These are phyloP conservation scores for Botrytis squamosa DNA, from an alignment of 2,329 filamentous ascomycete species.

Conservation along the genomic window DNA sequence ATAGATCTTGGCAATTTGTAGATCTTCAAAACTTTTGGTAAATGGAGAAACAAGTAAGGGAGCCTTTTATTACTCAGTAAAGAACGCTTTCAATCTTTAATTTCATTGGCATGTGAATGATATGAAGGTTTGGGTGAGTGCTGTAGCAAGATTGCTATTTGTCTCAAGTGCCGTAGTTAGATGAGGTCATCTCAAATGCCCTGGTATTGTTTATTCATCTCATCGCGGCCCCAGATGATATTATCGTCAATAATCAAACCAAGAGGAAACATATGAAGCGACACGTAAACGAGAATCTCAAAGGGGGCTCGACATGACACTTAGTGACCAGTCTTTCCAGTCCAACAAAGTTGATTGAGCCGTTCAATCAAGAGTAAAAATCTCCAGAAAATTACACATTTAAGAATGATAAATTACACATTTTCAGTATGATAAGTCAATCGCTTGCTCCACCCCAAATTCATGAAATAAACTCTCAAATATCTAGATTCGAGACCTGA, in stretches of 20 bases:
- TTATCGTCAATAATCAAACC: neutral
- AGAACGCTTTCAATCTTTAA: neutral
- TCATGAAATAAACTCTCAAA: neutral
- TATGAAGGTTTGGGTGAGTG: neutral
- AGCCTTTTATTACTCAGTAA: neutral
- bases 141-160: neutral
- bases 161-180: neutral
- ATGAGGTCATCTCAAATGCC: neutral
- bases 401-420: neutral
- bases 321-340: neutral
- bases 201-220: neutral
- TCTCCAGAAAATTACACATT: neutral
- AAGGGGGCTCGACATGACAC: neutral
- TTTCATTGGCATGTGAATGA: neutral
- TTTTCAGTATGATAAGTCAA: neutral
- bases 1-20: neutral
- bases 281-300: neutral
- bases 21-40: neutral
- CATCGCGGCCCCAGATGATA: neutral
- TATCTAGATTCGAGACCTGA: neutral
- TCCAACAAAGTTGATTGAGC: neutral
- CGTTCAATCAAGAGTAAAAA: neutral
- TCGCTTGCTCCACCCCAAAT: neutral
- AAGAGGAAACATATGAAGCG: neutral
- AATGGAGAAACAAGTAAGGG: neutral